Conservation (phyloP, 345 rosid species). For the Brassica cretica region DNA sequence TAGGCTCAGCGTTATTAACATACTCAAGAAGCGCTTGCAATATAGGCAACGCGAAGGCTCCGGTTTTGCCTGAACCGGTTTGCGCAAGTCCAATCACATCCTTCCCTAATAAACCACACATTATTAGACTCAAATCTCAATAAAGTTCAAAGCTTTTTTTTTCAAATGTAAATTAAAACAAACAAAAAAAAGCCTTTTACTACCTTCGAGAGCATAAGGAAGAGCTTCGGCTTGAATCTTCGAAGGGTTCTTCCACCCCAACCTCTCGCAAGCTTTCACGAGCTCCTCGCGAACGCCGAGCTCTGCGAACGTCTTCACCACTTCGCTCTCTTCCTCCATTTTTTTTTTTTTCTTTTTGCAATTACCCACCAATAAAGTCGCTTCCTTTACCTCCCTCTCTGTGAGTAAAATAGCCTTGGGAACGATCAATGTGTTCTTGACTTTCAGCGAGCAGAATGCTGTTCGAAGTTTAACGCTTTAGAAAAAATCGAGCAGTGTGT, state of each 20-base stretch:
- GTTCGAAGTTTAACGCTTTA: too few relatives aligned
- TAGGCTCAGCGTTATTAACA: constrained; percentile 42
- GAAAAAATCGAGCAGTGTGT: too few relatives aligned
- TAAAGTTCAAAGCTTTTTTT: not conserved
- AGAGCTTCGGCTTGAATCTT: constrained; percentile 86
- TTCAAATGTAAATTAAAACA: too few relatives aligned
- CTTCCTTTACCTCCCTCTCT: not conserved
- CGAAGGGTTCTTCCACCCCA: constrained; percentile 76
- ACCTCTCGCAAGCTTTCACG: constrained; percentile 65
- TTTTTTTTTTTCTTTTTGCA: not conserved
- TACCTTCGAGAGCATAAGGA: constrained; percentile 83
- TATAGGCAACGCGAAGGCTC: constrained; percentile 94
- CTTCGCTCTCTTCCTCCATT: constrained; percentile 60
- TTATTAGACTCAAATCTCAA: too few relatives aligned
- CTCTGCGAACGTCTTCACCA: constrained; percentile 63
- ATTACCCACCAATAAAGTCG: not conserved
- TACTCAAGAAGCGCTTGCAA: constrained; percentile 70
- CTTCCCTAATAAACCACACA: constrained; percentile 51
- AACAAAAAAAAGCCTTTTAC: too few relatives aligned
- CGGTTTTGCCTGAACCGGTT: constrained; percentile 95
- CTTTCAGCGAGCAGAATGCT: too few relatives aligned
- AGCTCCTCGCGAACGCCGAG: constrained; percentile 72
- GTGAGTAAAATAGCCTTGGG: too few relatives aligned
- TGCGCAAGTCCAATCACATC: constrained; percentile 94
- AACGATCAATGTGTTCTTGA: too few relatives aligned